Evolutionary conservation across 108 stramenopile species (phyloP).

Genomic region (Cyclotella sp.): DNA sequence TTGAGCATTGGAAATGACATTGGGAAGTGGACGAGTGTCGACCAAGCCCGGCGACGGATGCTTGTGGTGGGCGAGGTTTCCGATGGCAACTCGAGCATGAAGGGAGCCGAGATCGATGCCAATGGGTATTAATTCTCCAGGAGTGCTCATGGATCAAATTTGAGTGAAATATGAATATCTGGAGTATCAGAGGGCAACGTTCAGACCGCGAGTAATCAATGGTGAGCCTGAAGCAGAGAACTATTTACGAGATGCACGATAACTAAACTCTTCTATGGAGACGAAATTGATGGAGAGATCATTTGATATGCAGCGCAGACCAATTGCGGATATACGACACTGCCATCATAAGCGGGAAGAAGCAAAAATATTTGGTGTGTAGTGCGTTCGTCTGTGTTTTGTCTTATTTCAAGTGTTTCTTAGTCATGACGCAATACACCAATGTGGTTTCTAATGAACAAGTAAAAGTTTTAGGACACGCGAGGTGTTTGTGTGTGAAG

Average conservation of each 20-base stretch:
- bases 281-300: not conserved
- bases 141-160: conserved; percentile 32
- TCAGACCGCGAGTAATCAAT: too few species aligned
- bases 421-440: not conserved
- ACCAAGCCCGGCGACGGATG: conserved; percentile 30
- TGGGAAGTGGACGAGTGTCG: conserved; percentile 42
- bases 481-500: not conserved
- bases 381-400: too few species aligned
- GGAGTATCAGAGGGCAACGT: not conserved
- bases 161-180: not conserved
- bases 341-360: too few species aligned
- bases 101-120: conserved; percentile 60
- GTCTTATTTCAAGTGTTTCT: not conserved
- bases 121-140: conserved; percentile 54
- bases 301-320: not conserved
- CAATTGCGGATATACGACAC: too few species aligned
- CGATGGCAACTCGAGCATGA: conserved; percentile 56
- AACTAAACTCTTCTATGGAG: too few species aligned
- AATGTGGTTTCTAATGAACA: not conserved
- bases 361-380: too few species aligned
- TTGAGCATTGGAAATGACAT: conserved; percentile 55
- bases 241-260: too few species aligned
- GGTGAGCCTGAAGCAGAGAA: too few species aligned
- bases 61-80: conserved; percentile 39
- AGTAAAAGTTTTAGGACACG: not conserved